Evolutionary conservation across 805 yeast genomes (phyloP).

Genomic region (Citeromyces nyonsensis): DNA sequence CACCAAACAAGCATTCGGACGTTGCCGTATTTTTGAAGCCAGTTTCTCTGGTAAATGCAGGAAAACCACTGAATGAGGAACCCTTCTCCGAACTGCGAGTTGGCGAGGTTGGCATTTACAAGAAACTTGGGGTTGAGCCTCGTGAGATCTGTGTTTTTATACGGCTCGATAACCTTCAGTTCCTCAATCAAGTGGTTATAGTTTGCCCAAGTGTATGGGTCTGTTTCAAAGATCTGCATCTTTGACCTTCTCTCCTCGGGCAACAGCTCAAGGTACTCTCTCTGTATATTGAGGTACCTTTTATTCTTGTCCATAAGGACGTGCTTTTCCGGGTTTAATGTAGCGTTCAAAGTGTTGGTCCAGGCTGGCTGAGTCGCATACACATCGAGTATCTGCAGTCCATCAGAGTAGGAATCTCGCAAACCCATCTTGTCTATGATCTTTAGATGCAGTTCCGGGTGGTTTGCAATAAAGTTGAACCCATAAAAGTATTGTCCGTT

Average conservation of each 20-base stretch:
- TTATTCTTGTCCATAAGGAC: constrained; percentile 40
- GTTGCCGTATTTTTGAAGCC: constrained; percentile 55
- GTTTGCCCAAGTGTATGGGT: constrained; percentile 60
- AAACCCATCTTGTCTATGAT: constrained; percentile 31
- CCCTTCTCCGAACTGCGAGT: constrained; percentile 37
- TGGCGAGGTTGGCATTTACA: constrained; percentile 12
- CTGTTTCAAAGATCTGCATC: constrained; percentile 17
- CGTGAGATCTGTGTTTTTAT: constrained; percentile 1
- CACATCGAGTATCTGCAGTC: constrained; percentile 38
- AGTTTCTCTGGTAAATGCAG: constrained; percentile 52
- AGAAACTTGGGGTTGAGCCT: constrained; percentile 13
- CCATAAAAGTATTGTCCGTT: neutral
- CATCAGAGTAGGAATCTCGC: constrained; percentile 18
- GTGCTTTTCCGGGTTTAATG: constrained; percentile 47
- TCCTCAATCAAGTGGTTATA: constrained; percentile 22
- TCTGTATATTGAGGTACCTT: constrained; percentile 5
- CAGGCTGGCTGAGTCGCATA: constrained; percentile 47
- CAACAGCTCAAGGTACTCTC: constrained; percentile 1
- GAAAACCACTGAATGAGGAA: constrained; percentile 61
- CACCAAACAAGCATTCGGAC: constrained; percentile 65
- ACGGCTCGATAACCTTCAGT: constrained; percentile 26
- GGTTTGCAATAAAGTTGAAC: neutral
- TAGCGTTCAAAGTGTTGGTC: constrained; percentile 45
- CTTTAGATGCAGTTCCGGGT: neutral
- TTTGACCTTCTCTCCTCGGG: constrained; percentile 1